Evolutionary conservation across 2,329 filamentous ascomycete genomes (phyloP), one percentile per base, ranked within the genome.

Genomic region (Emmonsiellopsis sp.): DNA sequence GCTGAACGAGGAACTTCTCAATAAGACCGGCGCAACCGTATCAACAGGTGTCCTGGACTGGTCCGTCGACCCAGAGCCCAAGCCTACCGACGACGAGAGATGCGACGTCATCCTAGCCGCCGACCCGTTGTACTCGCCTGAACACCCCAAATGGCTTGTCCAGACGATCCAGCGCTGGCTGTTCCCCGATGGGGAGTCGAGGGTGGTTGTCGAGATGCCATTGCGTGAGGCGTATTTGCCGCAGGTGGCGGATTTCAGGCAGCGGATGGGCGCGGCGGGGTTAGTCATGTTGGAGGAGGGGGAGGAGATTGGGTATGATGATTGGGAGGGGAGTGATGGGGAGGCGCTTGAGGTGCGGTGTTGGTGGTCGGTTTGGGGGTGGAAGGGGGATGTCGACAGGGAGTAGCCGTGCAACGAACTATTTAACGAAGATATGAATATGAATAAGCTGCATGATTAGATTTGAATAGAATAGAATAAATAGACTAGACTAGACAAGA

Each of bases 61-160:
- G 90, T 72, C 71, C 17, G 59, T 70, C 31, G 55, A 60, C 65
- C 64, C 0, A 54, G 62, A 13, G 7, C 64, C 65, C 8, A 11
- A 40, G 5, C 40, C 39, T 13, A 58, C 63, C 2, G 57, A 61
- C 5, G 61, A 67, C 27, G 68, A 70, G 42, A 68, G 64, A 43
- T 76, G 72, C 58, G 67, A 85, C 75, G 73, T 95, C 52, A 82
- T 97, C 43, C 77, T 98, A 2, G 88, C 83, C 2, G 89, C 92
- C 2, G 93, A 98, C 68, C 81, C 88, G 0, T 74, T 98, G 17
- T 97, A 97, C 69, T 89, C 91, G 45, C 79, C 90, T 48, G 79
- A 87, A 3, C 93, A 97, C 64, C 89, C 92, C 0, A 71, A 68
- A 2, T 80, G 93, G 62, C 78, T 97, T 21, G 83, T 84, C 0